These are phyloP conservation scores for Vitis hybrid DNA, from an alignment of 177 flowering plant genomes.

Conservation along the genomic window DNA sequence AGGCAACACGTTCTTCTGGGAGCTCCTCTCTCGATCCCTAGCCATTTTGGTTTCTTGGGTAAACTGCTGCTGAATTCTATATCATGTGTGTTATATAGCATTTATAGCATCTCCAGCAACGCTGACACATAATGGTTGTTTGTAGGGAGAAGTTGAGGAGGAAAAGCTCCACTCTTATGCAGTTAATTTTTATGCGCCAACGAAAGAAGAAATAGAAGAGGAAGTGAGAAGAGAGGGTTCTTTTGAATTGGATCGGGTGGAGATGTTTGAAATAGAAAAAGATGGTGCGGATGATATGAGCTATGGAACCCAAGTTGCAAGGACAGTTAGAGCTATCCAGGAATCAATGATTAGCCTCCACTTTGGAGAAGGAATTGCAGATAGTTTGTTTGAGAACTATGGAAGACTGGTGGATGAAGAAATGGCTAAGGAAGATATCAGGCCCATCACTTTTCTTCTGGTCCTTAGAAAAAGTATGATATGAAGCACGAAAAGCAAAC, in stretches of 20 bases:
- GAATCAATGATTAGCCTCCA: constrained; percentile 67
- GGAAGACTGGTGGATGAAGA: constrained; percentile 63
- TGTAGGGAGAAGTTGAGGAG: constrained; percentile 62
- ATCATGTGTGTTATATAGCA: background rate
- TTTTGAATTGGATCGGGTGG: constrained; percentile 47
- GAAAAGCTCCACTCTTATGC: constrained; percentile 70
- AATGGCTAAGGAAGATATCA: constrained; percentile 52
- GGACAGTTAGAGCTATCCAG: constrained; percentile 72
- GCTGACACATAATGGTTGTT: background rate
- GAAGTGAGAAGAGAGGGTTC: constrained; percentile 61
- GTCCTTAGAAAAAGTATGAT: constrained; percentile 39
- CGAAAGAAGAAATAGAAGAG: constrained; percentile 57
- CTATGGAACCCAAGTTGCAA: constrained; percentile 54
- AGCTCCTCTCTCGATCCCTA: constrained; percentile 49
- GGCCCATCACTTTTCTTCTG: constrained; percentile 40
- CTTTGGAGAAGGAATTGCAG: constrained; percentile 64
- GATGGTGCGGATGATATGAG: constrained; percentile 12
- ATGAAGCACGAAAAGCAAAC: background rate
- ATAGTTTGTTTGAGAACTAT: constrained; percentile 54
- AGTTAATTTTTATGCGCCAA: constrained; percentile 79
- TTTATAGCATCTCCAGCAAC: background rate
- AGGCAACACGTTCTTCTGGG: constrained; percentile 69
- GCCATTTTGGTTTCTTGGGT: constrained; percentile 54
- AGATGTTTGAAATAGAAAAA: constrained; percentile 52
- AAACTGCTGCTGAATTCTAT: background rate